Evolutionary conservation across 2,329 filamentous ascomycete species (phyloP).

Genomic region (Colletotrichum kahawae): DNA sequence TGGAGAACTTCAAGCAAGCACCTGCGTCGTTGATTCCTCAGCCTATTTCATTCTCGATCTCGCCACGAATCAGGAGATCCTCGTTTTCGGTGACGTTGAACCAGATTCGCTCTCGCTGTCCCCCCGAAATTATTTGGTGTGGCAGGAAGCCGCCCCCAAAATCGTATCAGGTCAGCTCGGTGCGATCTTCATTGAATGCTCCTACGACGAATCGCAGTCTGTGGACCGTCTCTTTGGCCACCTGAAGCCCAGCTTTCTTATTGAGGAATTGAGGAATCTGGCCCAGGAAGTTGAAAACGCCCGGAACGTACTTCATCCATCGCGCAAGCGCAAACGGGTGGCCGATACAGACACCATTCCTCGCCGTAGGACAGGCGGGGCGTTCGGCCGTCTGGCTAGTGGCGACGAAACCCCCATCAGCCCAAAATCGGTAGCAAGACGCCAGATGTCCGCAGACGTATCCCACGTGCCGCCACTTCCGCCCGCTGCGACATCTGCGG

Average conservation of each 20-base stretch:
- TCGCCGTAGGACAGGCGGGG: conserved; percentile 13
- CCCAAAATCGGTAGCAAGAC: conserved; percentile 47
- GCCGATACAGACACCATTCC: conserved; percentile 39
- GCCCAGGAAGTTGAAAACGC: conserved; percentile 71
- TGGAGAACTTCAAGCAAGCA: conserved; percentile 39
- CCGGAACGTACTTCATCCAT: conserved; percentile 38
- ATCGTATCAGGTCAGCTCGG: conserved; percentile 73
- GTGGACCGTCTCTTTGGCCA: conserved; percentile 87
- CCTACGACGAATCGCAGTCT: conserved; percentile 81
- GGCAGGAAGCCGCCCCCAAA: conserved; percentile 88
- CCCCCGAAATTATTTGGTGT: conserved; percentile 82
- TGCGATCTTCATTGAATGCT: conserved; percentile 95
- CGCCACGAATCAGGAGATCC: conserved; percentile 73
- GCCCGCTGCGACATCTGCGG: conserved; percentile 22
- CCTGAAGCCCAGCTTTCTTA: conserved; percentile 80
- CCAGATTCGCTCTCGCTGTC: conserved; percentile 84
- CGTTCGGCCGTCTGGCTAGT: conserved; percentile 14
- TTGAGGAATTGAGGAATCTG: conserved; percentile 76
- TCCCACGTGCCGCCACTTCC: conserved; percentile 54
- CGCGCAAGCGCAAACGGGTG: conserved; percentile 69
- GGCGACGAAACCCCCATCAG: conserved; percentile 53
- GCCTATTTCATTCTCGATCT: conserved; percentile 91
- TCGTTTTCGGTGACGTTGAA: conserved; percentile 96
- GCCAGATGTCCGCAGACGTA: conserved; percentile 27
- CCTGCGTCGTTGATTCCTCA: conserved; percentile 84